Evolutionary conservation across 169 alveolate genomes (phyloP).

Genomic region (Perkinsus olseni): DNA sequence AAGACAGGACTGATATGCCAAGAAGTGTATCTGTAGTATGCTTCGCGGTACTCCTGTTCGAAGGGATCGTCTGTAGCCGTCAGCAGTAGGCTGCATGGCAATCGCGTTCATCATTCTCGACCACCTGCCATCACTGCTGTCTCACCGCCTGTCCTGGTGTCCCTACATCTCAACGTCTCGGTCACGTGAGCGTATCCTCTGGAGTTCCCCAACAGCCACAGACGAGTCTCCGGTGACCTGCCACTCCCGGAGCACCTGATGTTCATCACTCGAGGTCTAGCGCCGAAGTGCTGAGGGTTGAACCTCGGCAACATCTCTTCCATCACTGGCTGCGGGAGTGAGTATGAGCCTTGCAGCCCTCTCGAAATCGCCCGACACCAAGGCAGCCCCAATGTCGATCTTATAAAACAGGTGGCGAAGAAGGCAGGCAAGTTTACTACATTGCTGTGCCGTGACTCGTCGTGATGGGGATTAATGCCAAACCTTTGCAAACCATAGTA

Average conservation of each 20-base stretch:
- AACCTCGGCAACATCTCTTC: not conserved
- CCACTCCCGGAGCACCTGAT: not conserved
- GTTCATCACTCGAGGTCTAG: not conserved
- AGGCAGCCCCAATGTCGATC: not conserved
- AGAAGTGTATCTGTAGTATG: not conserved
- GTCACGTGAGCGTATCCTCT: not conserved
- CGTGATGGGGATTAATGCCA: not conserved
- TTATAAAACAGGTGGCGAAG: not conserved
- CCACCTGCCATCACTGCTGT: not conserved
- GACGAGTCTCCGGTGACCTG: not conserved
- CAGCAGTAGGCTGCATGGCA: not conserved
- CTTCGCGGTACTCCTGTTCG: not conserved
- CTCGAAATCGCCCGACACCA: not conserved
- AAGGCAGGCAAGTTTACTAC: not conserved
- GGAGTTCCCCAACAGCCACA: not conserved
- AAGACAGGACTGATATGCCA: not conserved
- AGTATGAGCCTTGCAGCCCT: not conserved
- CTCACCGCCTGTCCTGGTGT: not conserved
- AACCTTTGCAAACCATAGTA: not conserved
- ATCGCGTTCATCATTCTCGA: not conserved
- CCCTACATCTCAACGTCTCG: not conserved
- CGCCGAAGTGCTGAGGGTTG: not conserved
- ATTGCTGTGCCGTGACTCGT: not conserved
- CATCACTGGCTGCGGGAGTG: not conserved
- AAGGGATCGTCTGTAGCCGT: not conserved